Evolutionary conservation across 1,284 basidiomycete species (phyloP).

Genomic region (Apiotrichum gracile): DNA sequence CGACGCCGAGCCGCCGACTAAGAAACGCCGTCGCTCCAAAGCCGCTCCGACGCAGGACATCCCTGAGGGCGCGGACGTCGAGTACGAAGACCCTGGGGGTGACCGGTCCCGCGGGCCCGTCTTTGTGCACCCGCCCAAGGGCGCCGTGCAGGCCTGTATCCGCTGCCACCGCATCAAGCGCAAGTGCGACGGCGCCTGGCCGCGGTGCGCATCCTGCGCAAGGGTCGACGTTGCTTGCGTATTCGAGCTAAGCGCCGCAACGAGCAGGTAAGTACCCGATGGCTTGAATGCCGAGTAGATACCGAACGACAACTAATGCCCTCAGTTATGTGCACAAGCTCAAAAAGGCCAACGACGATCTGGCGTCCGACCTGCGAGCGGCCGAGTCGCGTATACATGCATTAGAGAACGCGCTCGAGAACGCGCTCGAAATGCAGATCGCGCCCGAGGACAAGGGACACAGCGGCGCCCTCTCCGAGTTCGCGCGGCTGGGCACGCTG

Average conservation of each 20-base stretch:
- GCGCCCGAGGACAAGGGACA: not conserved
- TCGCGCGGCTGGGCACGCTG: conserved; percentile 12
- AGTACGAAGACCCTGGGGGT: conserved; percentile 28
- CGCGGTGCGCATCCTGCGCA: conserved; percentile 35
- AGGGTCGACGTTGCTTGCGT: conserved; percentile 40
- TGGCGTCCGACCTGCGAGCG: conserved; percentile 23
- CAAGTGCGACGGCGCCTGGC: conserved; percentile 38
- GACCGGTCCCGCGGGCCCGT: conserved; percentile 34
- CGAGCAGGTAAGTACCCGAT: conserved; percentile 34
- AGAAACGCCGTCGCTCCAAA: conserved; percentile 4
- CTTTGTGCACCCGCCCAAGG: conserved; percentile 35
- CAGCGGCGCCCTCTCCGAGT: conserved; percentile 6
- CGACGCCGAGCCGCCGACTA: conserved; percentile 2
- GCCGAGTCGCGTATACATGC: conserved; percentile 30
- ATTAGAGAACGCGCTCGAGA: no score
- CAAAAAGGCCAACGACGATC: conserved; percentile 22
- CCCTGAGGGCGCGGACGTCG: conserved; percentile 22
- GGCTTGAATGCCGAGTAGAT: no score
- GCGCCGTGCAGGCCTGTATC: conserved; percentile 38
- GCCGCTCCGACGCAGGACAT: conserved; percentile 5
- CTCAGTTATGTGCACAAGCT: conserved; percentile 32
- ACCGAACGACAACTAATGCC: not conserved
- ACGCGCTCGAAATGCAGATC: conserved; percentile 29
- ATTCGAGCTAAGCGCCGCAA: conserved; percentile 39
- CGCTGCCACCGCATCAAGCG: conserved; percentile 42